Base-by-base conservation (phyloP, 202 grass and related monocot species). In the Tripidium arundinaceum region DNA sequence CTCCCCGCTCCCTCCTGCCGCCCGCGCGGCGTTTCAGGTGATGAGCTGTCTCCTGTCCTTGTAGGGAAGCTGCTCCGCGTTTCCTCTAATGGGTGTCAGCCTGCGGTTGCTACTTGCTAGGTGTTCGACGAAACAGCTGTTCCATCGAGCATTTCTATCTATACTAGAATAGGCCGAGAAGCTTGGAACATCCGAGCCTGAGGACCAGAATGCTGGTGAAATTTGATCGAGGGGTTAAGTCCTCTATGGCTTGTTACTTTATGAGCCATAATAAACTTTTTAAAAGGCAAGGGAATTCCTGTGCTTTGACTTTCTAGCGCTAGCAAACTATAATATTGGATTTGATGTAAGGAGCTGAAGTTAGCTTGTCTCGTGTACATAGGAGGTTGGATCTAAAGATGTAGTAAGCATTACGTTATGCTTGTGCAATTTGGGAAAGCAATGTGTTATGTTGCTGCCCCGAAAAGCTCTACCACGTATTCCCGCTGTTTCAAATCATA, bases 11-110 rank as follows among this genome's bases (percentile, higher is more conserved):
- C 19, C 58, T 50, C 15, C 37, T 65, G 22, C 78, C 58, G 13
- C 24, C 65, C 11, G 46, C 77, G 46, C 13, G 22, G 22, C 72
- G 36, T 59, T 77, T 47, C 38, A 85, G 87, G 87, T 89, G 70
- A 29, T 11, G 21, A 67, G 37, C 26, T 1, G 38, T 13, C 43
- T 47, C 6, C 13, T 24, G 34, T 26, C 43, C 41, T 28, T 5
- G 26, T 8, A 58, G 50, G 18, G 65, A n/a, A 5, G 43, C 9
- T 73, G 7, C 14, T 10, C 76, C 10, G 1, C 9, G 0, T 5
- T 25, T 45, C 36, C 11, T 65, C 11, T 34, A 27, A 15, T 19
- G 2, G 34, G 18, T 34, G 33, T 76, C 28, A n/a, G 15, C 25
- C 11, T 3, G 27, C 2, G 49, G 26, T 62, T 55, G 9, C 24